Conservation (phyloP, 371 early-diverging fungal species). For the Umbelopsis sp. region DNA sequence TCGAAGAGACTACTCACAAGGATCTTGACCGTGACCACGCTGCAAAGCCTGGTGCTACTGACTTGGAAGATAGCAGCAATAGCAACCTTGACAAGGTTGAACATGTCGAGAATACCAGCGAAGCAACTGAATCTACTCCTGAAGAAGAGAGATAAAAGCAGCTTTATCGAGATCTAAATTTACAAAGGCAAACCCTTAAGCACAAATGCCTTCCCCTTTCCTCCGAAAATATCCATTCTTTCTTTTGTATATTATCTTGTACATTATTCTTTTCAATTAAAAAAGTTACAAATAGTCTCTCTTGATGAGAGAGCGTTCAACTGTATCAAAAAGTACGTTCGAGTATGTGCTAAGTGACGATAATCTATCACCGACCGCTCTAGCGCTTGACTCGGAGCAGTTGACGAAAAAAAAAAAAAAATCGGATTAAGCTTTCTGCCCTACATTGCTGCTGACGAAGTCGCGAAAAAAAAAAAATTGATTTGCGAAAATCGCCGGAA, state of each 20-base stretch:
- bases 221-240: not conserved
- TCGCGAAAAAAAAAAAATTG: no score
- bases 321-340: not conserved
- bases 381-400: no score
- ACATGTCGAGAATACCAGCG: conserved; percentile 2
- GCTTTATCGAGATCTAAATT: not conserved
- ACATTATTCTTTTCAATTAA: conserved; percentile 4
- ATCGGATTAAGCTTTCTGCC: no score
- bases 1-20: conserved; percentile 50
- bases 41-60: not conserved
- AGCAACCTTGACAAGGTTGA: conserved; percentile 4
- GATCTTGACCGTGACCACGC: conserved; percentile 34
- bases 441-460: no score
- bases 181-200: not conserved
- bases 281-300: not conserved
- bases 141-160: not conserved
- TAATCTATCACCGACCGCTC: no score
- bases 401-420: no score
- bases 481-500: no score
- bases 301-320: conserved; percentile 4
- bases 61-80: conserved; percentile 9
- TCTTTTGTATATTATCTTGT: conserved; percentile 14
- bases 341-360: no score
- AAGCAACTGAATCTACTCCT: not conserved
- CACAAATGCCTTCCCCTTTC: not conserved